Base-by-base conservation (phyloP, 768 basidiomycete genomes). In the Lentinus tigrinus region DNA sequence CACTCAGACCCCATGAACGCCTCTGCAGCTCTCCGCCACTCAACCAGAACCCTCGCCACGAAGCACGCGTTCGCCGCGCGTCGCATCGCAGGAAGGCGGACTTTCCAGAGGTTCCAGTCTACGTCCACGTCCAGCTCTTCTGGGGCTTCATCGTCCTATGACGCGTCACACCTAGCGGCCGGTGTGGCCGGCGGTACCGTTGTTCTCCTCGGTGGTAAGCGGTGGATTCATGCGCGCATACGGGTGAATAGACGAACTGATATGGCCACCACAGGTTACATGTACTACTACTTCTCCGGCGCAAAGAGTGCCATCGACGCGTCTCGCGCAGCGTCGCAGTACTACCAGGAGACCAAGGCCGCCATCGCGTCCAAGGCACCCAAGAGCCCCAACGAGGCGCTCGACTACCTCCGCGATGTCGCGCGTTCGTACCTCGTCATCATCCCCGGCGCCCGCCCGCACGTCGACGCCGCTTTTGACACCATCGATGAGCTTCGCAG, bases 391-490 rank as follows among this genome's bases (percentile, higher is more conserved):
- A 68, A 64, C 63, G 71, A 71, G 50, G 70, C 73, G 6, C 65
- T 79, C 24, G 52, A 62, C n/a, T 69, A 69, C 63, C 74, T 81
- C 21, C 76, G 79, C 54, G 54, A 63, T 37, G 70, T 74, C 36
- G 74, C 73, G 26, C 79, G 78, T 63, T 68, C 75, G 11, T 79
- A 79, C 63, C 68, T 74, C 27, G 69, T 68, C 31, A 57, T 72
- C 48, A 61, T 81, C 31, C 79, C 80, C 1, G 75, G 75, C 2
- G 72, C 77, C 0, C 70, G 68, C 2, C 47, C 69, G 5, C 56
- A 75, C 40, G 70, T 81, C 54, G 78, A 81, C 68, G 64, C 58
- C 44, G 74, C 70, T 0, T 81, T 82, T 61, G 77, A 80, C 62
- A 65, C 66, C n/a, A 60, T 79, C 39, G 76, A 76, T 46, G 65